Conservation (phyloP, 176 grass and related monocot genomes). For the Zoysia japonica region DNA sequence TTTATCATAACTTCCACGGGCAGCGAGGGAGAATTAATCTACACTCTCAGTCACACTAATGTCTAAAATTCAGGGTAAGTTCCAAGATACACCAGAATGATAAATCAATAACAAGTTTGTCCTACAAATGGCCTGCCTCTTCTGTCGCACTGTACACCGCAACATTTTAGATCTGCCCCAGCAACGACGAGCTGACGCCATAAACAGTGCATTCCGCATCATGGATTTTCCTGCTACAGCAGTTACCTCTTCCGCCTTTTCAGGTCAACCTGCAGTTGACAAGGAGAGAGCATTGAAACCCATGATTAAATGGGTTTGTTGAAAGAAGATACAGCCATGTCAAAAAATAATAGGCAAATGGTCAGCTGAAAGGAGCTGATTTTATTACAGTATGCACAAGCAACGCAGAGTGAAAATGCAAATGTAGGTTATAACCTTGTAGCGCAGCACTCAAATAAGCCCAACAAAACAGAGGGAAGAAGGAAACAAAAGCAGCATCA, state of each 20-base stretch:
- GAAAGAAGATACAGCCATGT: neutral
- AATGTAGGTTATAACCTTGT: neutral
- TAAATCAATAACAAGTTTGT: constrained; percentile 35
- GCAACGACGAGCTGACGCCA: constrained; percentile 37
- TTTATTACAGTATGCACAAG: neutral
- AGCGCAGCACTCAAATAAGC: neutral
- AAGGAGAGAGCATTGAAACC: neutral
- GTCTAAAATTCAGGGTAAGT: constrained; percentile 42
- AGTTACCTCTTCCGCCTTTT: constrained; percentile 79
- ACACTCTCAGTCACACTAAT: neutral
- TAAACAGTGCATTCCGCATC: constrained; percentile 37
- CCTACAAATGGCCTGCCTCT: constrained; percentile 51
- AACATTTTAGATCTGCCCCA: constrained; percentile 41
- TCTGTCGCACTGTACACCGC: constrained; percentile 57
- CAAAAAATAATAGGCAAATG: neutral
- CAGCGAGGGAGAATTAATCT: neutral
- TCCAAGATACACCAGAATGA: constrained; percentile 38
- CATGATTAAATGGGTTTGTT: neutral
- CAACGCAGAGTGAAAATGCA: constrained; percentile 1
- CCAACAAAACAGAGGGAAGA: neutral
- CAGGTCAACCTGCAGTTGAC: constrained; percentile 58
- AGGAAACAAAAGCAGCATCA: constrained; percentile 1
- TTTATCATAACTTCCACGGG: neutral
- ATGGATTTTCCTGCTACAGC: constrained; percentile 12
- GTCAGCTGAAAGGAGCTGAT: neutral